Evolutionary conservation across 768 basidiomycete genomes (phyloP).

Genomic region (Suillus cothurnatus): DNA sequence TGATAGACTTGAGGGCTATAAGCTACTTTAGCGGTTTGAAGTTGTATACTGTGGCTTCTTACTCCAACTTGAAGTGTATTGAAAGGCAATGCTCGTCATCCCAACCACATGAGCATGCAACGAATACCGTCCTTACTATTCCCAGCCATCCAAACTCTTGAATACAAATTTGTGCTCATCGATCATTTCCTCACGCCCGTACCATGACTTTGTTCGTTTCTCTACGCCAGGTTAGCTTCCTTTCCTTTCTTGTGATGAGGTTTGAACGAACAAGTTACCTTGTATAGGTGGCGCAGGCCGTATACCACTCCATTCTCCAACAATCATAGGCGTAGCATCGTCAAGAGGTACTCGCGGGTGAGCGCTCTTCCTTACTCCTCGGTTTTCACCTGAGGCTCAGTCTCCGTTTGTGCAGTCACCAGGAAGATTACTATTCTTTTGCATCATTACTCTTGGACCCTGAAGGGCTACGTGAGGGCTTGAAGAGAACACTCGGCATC

Average conservation of each 20-base stretch:
- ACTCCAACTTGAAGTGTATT: conserved; percentile 9
- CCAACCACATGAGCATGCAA: conserved; percentile 25
- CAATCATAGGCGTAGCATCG: conserved; percentile 74
- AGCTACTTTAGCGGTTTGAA: not conserved
- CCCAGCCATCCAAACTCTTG: conserved; percentile 21
- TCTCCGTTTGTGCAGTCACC: conserved; percentile 55
- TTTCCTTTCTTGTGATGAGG: conserved; percentile 24
- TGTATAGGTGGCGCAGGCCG: conserved; percentile 62
- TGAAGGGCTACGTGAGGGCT: conserved; percentile 65
- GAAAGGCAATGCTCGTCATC: conserved; percentile 35
- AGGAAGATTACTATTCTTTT: conserved; percentile 86
- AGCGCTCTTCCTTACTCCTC: conserved; percentile 14
- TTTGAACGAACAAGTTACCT: conserved; percentile 7
- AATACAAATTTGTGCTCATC: conserved; percentile 16
- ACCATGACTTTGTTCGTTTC: conserved; percentile 73
- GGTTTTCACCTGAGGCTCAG: not conserved
- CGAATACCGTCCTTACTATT: conserved; percentile 32
- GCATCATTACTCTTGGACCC: conserved; percentile 75
- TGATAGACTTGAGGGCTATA: not conserved
- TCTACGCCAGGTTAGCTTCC: conserved; percentile 46
- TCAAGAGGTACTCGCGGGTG: conserved; percentile 79
- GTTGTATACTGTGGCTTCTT: conserved; percentile 4
- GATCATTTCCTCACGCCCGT: conserved; percentile 33
- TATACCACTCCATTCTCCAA: conserved; percentile 73
- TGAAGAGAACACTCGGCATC: conserved; percentile 61